Conservation (phyloP, 495 filamentous ascomycete species). For the Chlorociboria aeruginascens region DNA sequence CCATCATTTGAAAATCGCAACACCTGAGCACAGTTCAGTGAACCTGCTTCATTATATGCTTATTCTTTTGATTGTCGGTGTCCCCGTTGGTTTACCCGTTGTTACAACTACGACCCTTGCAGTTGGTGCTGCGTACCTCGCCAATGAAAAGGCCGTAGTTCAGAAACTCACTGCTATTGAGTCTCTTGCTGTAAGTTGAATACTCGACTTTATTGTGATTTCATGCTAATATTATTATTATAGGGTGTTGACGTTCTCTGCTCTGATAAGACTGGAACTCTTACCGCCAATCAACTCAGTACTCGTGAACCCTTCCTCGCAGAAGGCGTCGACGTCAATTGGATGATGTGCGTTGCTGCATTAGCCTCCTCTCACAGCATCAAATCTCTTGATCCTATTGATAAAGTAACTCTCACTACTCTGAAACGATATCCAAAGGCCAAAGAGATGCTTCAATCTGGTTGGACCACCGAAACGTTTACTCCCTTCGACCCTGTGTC, state of each 20-base stretch:
- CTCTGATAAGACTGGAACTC: slow-evolving; percentile 58
- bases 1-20: slow-evolving; percentile 56
- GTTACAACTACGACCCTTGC: slow-evolving; percentile 65
- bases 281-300: slow-evolving; percentile 64
- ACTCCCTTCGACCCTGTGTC: slow-evolving; percentile 69
- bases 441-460: slow-evolving; percentile 43
- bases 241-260: slow-evolving; percentile 61
- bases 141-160: slow-evolving; percentile 64
- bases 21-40: slow-evolving; percentile 40
- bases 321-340: slow-evolving; percentile 65
- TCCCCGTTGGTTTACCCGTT: slow-evolving; percentile 64
- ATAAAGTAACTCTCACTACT: slow-evolving; percentile 65
- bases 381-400: slow-evolving; percentile 66
- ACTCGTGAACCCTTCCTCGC: slow-evolving; percentile 66
- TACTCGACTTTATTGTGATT: background rate
- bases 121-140: slow-evolving; percentile 63
- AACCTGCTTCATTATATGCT: slow-evolving; percentile 53
- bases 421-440: slow-evolving; percentile 60
- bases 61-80: slow-evolving; percentile 61
- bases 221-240: slow-evolving; percentile 1
- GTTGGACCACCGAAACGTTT: slow-evolving; percentile 66
- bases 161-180: slow-evolving; percentile 69
- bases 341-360: slow-evolving; percentile 69
- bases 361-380: slow-evolving; percentile 67
- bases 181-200: slow-evolving; percentile 41